Evolutionary conservation across 176 grass and related monocot genomes (phyloP), one percentile per base, ranked within the genome.

Genomic region (Bromus sterilis): DNA sequence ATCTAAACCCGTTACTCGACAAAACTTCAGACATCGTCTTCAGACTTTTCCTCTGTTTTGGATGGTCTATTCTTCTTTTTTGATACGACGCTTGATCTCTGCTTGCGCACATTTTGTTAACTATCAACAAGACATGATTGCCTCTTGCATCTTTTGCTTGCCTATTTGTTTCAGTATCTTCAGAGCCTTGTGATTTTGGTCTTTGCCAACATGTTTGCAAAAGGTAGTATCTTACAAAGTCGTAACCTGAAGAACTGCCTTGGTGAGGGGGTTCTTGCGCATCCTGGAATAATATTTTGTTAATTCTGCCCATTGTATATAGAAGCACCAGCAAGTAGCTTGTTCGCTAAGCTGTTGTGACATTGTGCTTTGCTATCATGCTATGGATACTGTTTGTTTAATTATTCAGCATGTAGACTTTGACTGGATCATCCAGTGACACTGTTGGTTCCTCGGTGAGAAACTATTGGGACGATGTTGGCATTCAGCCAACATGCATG

Each of bases 361-460:
- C 67, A 66, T 39, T 73, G 18, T 6, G 20, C 0, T 51, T 51
- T 13, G 60, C 13, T 69, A 34, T 84, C 76, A 24, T 25, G 61
- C 13, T n/a, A 53, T 42, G 30, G 29, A 80, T 43, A 0, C 11
- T 57, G 21, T 74, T 71, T 24, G 11, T 10, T 25, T 59, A 25
- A 28, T 13, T 37, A 4, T 51, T 2, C 13, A 37, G 6, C 12
- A 1, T 14, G 56, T 58, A 21, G 41, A 56, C 37, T 69, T 76
- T 85, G 82, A 85, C 77, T 75, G 4, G 20, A 28, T 26, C 24
- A 71, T 55, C 20, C 77, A 34, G 1, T 76, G 51, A 21, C 77
- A 76, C 14, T 32, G 48, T 56, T 70, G 62, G 60, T 63, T 66
- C 39, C 39, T n/a, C 44, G 5, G 30, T 61, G 76, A 67, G 3